Conservation (phyloP, 2,329 filamentous ascomycete genomes). For the Monilinia aucupariae region DNA sequence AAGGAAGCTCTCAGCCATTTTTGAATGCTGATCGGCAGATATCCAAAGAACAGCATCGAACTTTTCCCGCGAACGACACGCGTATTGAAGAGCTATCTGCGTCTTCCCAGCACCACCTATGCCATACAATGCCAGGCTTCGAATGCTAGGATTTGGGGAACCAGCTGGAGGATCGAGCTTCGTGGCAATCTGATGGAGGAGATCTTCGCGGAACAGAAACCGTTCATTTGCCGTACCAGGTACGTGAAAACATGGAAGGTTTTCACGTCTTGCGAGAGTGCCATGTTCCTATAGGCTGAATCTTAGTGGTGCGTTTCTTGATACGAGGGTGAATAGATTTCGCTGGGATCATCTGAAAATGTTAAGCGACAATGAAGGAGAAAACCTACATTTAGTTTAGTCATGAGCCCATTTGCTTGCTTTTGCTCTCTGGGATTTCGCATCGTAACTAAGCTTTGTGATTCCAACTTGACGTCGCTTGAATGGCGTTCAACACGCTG, state of each 20-base stretch:
- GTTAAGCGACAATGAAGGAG: no score
- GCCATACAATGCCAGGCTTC: conserved; percentile 11
- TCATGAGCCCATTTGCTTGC: no score
- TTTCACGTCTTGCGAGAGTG: neutral
- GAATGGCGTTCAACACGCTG: no score
- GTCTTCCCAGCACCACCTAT: conserved; percentile 18
- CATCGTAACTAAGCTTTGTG: no score
- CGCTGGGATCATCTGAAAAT: no score
- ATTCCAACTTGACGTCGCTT: no score
- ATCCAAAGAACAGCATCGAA: conserved; percentile 18
- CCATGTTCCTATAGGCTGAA: neutral
- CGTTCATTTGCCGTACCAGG: neutral
- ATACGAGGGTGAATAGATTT: neutral
- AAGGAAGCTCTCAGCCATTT: neutral
- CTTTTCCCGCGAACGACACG: neutral
- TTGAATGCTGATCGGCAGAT: neutral
- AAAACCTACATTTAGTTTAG: no score
- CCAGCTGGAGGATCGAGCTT: neutral
- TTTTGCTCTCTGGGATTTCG: no score
- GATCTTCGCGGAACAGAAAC: neutral
- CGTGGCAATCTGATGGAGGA: neutral
- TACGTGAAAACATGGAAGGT: neutral
- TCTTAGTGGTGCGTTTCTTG: neutral
- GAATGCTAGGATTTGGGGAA: neutral
- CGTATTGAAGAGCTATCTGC: conserved; percentile 13